phyloP scores from a whole-genome alignment of 306 rosid genomes.

The Cucumis sativus region DNA sequence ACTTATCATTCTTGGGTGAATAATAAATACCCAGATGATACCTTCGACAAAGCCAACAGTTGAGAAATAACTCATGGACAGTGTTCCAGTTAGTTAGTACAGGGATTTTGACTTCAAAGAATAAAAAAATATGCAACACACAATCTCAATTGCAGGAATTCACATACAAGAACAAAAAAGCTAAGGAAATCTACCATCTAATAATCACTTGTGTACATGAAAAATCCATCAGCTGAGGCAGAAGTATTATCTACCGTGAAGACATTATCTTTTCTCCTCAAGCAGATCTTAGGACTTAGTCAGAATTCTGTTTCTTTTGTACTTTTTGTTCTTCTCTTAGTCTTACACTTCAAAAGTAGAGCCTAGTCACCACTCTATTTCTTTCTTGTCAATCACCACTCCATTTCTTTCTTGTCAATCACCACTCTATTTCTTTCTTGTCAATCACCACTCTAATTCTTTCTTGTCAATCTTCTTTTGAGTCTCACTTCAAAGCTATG shows the following conservation, averaged over 20 bases:
- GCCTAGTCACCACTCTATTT: neutral
- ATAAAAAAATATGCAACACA: conserved; percentile 13
- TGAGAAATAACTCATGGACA: conserved; percentile 9
- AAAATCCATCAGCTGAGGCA: neutral
- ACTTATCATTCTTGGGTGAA: conserved; percentile 3
- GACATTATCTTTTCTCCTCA: neutral
- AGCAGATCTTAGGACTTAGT: neutral
- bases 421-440: conserved; percentile 4
- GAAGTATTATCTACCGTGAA: neutral
- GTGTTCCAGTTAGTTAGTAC: conserved; percentile 7
- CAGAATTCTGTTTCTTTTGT: neutral
- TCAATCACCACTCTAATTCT: no score
- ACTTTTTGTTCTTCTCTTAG: conserved; percentile 10
- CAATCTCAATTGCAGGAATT: neutral
- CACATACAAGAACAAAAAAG: neutral
- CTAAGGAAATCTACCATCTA: conserved; percentile 12
- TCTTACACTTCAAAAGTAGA: conserved; percentile 11
- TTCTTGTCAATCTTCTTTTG: conserved; percentile 11
- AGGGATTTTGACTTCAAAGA: conserved; percentile 6
- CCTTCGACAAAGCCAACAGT: neutral
- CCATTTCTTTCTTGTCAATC: conserved; percentile 9
- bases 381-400: conserved; percentile 5
- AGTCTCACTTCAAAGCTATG: conserved; percentile 30
- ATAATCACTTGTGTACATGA: conserved; percentile 5
- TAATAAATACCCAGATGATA: conserved; percentile 5